Conservation (phyloP, 2,329 filamentous ascomycete species). For the Alternaria arbusti region DNA sequence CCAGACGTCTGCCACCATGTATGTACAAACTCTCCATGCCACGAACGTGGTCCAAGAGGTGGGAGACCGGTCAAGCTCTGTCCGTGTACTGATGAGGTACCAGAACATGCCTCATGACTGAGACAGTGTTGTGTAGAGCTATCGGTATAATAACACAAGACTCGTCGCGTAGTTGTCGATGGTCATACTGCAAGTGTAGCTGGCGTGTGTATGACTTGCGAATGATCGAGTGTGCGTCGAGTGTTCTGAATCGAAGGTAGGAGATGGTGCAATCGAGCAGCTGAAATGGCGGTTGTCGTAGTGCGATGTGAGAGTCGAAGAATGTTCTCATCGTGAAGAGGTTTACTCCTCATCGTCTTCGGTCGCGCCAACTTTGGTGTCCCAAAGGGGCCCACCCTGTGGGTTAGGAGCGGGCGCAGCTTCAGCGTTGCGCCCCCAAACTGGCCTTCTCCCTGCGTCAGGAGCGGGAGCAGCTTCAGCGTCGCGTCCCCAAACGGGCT, state of each 20-base stretch:
- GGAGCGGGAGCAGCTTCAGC: neutral
- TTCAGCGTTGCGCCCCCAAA: slow-evolving; percentile 41
- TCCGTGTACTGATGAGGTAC: neutral
- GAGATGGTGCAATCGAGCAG: neutral
- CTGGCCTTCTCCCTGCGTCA: neutral
- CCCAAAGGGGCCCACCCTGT: neutral
- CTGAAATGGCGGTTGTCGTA: neutral
- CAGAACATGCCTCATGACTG: neutral
- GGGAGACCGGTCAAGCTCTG: slow-evolving; percentile 10
- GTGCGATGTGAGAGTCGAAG: neutral
- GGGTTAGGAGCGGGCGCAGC: slow-evolving; percentile 13
- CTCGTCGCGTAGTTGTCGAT: neutral
- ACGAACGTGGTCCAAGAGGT: neutral
- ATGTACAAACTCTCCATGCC: slow-evolving; percentile 2
- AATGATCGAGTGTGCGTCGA: neutral
- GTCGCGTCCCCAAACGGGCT: neutral
- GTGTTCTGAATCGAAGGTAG: slow-evolving; percentile 3
- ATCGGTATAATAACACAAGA: slow-evolving; percentile 5
- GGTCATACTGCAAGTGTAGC: neutral
- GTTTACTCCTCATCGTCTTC: slow-evolving; percentile 1
- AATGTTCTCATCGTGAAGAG: neutral
- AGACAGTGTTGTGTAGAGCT: slow-evolving; percentile 7
- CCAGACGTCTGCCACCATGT: slow-evolving; percentile 1
- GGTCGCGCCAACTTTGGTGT: neutral
- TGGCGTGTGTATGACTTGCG: neutral